phyloP scores from a whole-genome alignment of 1,139 yeast genomes.

The Magnusiomyces fungicola region DNA sequence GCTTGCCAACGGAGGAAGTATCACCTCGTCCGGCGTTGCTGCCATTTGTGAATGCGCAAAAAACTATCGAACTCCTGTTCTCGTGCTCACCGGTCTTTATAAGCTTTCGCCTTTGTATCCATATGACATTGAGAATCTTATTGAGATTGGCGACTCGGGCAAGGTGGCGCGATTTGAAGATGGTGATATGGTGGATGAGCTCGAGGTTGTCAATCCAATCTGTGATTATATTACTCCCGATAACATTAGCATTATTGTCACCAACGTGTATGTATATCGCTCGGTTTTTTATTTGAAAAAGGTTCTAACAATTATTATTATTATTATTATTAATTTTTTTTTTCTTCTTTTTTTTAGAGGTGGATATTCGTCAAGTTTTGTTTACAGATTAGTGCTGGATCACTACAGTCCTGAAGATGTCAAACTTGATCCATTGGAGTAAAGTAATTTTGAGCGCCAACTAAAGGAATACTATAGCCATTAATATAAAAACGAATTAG shows the following conservation, averaged over 20 bases:
- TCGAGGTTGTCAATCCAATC: conserved; percentile 86
- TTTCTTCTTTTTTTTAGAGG: conserved; percentile 40
- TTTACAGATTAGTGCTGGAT: conserved; percentile 90
- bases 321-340: not conserved
- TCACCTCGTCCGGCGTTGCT: conserved; percentile 85
- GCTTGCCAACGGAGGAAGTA: conserved; percentile 93
- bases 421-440: conserved; percentile 20
- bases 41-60: conserved; percentile 94
- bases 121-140: conserved; percentile 76
- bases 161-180: conserved; percentile 70
- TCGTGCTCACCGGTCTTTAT: conserved; percentile 90
- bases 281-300: not conserved
- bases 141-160: conserved; percentile 92
- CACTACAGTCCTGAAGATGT: conserved; percentile 85
- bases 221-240: conserved; percentile 92
- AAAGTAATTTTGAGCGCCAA: no score
- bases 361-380: conserved; percentile 93
- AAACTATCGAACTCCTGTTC: conserved; percentile 89
- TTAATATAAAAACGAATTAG: no score
- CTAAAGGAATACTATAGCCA: no score
- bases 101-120: conserved; percentile 93
- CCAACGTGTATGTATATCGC: conserved; percentile 50
- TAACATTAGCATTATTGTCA: conserved; percentile 85
- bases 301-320: conserved; percentile 8
- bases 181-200: conserved; percentile 51